A percentile compares a stretch with the other conserved stretches of the same genome.
Evolutionary conservation across 805 yeast species (phyloP).

Genomic region (Ogataea degrootiae): DNA sequence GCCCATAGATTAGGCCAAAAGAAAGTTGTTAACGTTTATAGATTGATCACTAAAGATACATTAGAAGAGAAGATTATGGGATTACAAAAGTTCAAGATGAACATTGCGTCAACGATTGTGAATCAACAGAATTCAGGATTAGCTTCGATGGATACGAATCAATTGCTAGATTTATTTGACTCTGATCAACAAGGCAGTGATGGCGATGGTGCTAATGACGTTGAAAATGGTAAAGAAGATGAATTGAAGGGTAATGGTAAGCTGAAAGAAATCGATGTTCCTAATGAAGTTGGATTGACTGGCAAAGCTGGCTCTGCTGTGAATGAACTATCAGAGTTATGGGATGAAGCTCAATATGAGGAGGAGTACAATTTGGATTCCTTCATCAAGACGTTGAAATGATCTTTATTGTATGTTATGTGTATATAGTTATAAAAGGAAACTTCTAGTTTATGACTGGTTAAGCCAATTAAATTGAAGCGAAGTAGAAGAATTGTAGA

Average conservation of each 20-base stretch:
- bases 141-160: constrained; percentile 94
- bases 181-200: constrained; percentile 46
- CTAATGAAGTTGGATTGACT: constrained; percentile 71
- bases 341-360: constrained; percentile 96
- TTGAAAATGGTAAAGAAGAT: constrained; percentile 14
- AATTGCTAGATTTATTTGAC: constrained; percentile 82
- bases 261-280: constrained; percentile 23
- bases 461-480: no score
- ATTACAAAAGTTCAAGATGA: constrained; percentile 92
- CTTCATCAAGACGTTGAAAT: constrained; percentile 70
- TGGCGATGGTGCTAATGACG: constrained; percentile 23
- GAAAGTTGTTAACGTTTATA: constrained; percentile 93
- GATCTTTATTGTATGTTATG: neutral
- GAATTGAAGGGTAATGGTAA: constrained; percentile 15
- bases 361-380: constrained; percentile 94
- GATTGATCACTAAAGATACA: constrained; percentile 89
- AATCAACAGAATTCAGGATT: constrained; percentile 97
- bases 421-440: neutral
- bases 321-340: constrained; percentile 84
- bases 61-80: constrained; percentile 98
- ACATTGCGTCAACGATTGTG: constrained; percentile 92
- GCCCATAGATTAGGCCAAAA: constrained; percentile 98
- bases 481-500: no score
- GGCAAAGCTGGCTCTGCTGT: constrained; percentile 83
- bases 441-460: no score